Evolutionary conservation across 768 basidiomycete genomes (phyloP).

Genomic region (Suillus placidus): DNA sequence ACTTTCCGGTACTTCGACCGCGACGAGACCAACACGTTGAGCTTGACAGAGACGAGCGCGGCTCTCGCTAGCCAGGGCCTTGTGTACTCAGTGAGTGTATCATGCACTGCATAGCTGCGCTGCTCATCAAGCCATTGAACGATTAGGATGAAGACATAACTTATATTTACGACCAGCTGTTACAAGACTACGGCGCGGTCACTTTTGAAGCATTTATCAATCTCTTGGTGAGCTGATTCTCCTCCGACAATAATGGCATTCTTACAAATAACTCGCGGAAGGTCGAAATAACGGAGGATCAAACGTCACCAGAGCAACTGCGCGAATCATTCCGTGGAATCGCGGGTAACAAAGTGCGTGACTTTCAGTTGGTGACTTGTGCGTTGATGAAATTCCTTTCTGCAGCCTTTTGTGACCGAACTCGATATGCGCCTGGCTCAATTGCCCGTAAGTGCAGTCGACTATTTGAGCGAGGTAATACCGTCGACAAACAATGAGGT

Average conservation of each 20-base stretch:
- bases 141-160: conserved; percentile 84
- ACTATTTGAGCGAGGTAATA: conserved; percentile 84
- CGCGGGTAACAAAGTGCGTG: conserved; percentile 80
- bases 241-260: neutral
- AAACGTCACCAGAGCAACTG: conserved; percentile 89
- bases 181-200: conserved; percentile 82
- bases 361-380: neutral
- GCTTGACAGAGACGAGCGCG: conserved; percentile 84
- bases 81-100: conserved; percentile 71
- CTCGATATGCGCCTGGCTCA: conserved; percentile 86
- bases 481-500: conserved; percentile 55
- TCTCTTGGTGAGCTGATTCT: conserved; percentile 63
- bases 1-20: conserved; percentile 98
- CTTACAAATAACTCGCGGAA: conserved; percentile 32
- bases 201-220: conserved; percentile 95
- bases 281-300: conserved; percentile 97
- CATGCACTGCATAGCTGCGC: neutral
- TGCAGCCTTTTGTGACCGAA: conserved; percentile 90
- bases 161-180: conserved; percentile 77
- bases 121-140: conserved; percentile 5
- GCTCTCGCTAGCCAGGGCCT: conserved; percentile 94
- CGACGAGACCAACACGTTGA: conserved; percentile 88
- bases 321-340: conserved; percentile 93
- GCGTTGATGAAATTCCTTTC: conserved; percentile 8
- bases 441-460: conserved; percentile 72